These are phyloP conservation scores for Citrus trifoliata DNA, from an alignment of 345 rosid genomes.

Conservation along the genomic window DNA sequence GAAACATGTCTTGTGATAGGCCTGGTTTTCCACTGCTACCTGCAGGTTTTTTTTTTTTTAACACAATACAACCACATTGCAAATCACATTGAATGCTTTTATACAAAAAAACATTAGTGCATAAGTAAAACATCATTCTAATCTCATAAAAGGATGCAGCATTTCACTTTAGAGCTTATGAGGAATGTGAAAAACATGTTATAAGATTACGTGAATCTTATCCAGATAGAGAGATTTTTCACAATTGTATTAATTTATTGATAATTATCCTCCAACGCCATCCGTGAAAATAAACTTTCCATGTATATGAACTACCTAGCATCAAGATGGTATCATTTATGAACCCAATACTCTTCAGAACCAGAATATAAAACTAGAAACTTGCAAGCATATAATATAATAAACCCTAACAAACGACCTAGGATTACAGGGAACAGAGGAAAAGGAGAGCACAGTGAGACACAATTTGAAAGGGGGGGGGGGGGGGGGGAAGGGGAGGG, in stretches of 20 bases:
- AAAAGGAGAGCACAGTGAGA: background rate
- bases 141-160: background rate
- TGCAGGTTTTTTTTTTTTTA: conserved; percentile 12
- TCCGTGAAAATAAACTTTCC: background rate
- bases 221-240: too few species aligned
- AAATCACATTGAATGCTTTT: background rate
- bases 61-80: background rate
- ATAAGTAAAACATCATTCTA: background rate
- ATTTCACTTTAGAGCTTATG: background rate
- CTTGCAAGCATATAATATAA: background rate
- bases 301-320: background rate
- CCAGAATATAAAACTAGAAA: background rate
- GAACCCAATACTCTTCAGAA: background rate
- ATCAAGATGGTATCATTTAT: background rate
- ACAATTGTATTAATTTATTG: background rate
- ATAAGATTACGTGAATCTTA: background rate
- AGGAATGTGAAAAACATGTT: background rate
- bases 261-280: background rate
- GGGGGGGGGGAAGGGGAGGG: too few species aligned
- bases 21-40: conserved; percentile 89
- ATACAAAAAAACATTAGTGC: background rate
- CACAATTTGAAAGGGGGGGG: background rate
- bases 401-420: too few species aligned
- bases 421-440: background rate
- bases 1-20: conserved; percentile 93